Evolutionary conservation across 495 filamentous ascomycete genomes (phyloP).

Genomic region (Bathelium albidoporum): DNA sequence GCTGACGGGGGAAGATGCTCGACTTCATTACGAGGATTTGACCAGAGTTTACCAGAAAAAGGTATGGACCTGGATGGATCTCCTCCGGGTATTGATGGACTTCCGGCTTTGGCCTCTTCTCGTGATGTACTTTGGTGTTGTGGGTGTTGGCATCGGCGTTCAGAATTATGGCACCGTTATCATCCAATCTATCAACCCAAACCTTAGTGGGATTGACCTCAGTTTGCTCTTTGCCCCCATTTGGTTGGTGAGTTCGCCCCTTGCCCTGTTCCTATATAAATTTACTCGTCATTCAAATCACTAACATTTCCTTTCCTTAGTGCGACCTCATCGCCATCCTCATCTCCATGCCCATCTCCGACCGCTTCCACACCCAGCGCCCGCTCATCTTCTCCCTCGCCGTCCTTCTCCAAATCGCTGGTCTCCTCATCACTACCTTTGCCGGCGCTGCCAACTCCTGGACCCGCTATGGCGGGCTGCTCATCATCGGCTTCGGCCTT

Average conservation of each 20-base stretch:
- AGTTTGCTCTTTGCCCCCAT: conserved; percentile 81
- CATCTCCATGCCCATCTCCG: conserved; percentile 71
- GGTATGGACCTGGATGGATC: conserved; percentile 58
- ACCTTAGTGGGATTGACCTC: conserved; percentile 61
- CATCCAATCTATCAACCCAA: conserved; percentile 64
- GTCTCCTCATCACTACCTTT: conserved; percentile 70
- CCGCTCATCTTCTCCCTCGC: conserved; percentile 73
- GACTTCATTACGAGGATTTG: conserved; percentile 76
- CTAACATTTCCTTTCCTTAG: conserved; percentile 18
- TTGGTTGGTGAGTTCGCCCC: conserved; percentile 58
- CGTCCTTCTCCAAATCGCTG: conserved; percentile 68
- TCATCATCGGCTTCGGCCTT: conserved; percentile 84
- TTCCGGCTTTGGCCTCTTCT: conserved; percentile 80
- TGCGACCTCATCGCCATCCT: conserved; percentile 86
- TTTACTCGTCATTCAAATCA: conserved; percentile 13
- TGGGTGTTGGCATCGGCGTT: conserved; percentile 81
- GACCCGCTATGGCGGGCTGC: conserved; percentile 78
- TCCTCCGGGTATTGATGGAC: conserved; percentile 60
- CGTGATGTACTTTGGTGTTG: conserved; percentile 90
- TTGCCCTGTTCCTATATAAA: conserved; percentile 4
- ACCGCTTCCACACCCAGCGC: conserved; percentile 74
- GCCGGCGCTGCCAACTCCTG: conserved; percentile 58
- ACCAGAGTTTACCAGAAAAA: conserved; percentile 65
- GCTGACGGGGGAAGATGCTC: conserved; percentile 65
- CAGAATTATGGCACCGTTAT: conserved; percentile 82